Evolutionary conservation across 805 yeast genomes (phyloP), one percentile per base, ranked within the genome.

Genomic region (Isabelozyma rhagii): DNA sequence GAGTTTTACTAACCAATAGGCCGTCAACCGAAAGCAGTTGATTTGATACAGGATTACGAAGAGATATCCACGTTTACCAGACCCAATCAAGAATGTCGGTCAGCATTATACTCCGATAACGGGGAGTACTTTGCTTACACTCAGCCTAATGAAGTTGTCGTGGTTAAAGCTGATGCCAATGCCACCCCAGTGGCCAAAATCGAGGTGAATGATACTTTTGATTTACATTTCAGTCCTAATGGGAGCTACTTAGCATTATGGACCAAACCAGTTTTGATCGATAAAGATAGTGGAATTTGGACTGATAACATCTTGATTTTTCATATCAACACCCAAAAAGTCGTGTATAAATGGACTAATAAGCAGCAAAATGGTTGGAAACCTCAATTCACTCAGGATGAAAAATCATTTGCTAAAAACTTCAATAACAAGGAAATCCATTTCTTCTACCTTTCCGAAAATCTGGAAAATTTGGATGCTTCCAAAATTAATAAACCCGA

Each of bases 281-380:
- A 81, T 58, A 83, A 81, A 58, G 90, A 82, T 52, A 75, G 83
- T 46, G 92, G 96, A 44, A 82, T 85, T 61, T 87, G 83, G 79
- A 80, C 76, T 52, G 83, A 89, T 54, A 94, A 94, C 68, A 89
- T 93, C 55, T 82, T 83, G 62, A 79, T 94, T 50, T 90, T 87
- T 81, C 78, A 82, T 55, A 69, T 87, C 45, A 59, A 58, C 41
- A 69, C 72, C 25, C 77, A 77, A 41, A 72, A 71, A 48, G 70
- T 81, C 46, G 71, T 82, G 46, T 80, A 78, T 51, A 79, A 83
- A 55, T 91, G 87, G 77, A 75, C 86, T 46, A 87, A 89, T 56
- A 89, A 87, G 68, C 83, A 83, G 46, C 97, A 93, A 72, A 81
- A 83, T 54, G 93, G 93, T 25, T 93, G 98, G 97, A 80, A 82